Percentiles rank a stretch among this genome's conserved stretches.
Evolutionary conservation across 1,284 basidiomycete genomes (phyloP).

Genomic region (Cronartium ribicola): DNA sequence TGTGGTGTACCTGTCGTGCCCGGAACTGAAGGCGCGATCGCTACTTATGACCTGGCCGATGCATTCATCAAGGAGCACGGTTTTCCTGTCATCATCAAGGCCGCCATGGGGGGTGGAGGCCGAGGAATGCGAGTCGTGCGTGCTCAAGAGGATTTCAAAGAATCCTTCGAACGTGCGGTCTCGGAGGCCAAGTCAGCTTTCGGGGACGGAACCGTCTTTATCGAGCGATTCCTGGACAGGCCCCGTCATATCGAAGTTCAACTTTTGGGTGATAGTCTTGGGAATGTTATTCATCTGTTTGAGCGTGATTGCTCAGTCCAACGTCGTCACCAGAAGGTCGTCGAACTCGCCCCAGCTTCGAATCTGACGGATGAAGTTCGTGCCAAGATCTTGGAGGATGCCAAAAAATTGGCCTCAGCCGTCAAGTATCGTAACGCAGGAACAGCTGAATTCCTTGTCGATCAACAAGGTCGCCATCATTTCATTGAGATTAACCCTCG

Average conservation of each 20-base stretch:
- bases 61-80: constrained; percentile 90
- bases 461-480: constrained; percentile 90
- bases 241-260: constrained; percentile 98
- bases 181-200: constrained; percentile 94
- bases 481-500: constrained; percentile 97
- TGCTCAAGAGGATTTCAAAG: constrained; percentile 83
- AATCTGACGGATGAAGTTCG: constrained; percentile 87
- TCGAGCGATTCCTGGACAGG: constrained; percentile 92
- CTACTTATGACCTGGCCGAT: constrained; percentile 72
- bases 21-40: constrained; percentile 92
- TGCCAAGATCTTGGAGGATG: constrained; percentile 78
- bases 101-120: constrained; percentile 96
- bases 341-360: constrained; percentile 95
- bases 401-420: constrained; percentile 87
- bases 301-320: constrained; percentile 99
- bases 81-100: constrained; percentile 71
- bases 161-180: constrained; percentile 85
- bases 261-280: constrained; percentile 79
- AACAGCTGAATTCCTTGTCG: constrained; percentile 78
- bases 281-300: constrained; percentile 93
- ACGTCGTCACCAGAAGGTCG: constrained; percentile 95
- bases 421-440: constrained; percentile 95
- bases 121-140: constrained; percentile 98
- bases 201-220: constrained; percentile 96
- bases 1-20: constrained; percentile 93